phyloP scores from a whole-genome alignment of 495 filamentous ascomycete genomes.

The Neurospora tetraspora region DNA sequence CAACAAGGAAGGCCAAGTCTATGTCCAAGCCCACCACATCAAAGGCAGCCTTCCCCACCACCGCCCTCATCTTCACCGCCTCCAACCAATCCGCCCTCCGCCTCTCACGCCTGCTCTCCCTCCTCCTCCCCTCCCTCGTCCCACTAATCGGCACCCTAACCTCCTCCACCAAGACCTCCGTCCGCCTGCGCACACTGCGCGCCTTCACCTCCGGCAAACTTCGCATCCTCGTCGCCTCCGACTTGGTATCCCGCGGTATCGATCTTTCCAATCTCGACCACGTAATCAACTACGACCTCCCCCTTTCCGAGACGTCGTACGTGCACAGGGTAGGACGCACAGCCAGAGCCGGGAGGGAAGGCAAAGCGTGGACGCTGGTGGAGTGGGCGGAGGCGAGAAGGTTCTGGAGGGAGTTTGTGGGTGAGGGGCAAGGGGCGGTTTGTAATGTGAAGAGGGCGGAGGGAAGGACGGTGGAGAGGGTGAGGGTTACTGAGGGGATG shows the following conservation, averaged over 20 bases:
- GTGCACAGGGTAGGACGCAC: constrained; percentile 91
- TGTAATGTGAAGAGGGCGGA: constrained; percentile 14
- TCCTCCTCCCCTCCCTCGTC: constrained; percentile 50
- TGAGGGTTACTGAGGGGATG: constrained; percentile 16
- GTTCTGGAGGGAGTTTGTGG: constrained; percentile 75
- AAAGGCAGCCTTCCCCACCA: constrained; percentile 13
- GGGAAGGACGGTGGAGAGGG: constrained; percentile 16
- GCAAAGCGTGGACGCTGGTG: constrained; percentile 75
- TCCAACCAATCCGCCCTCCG: constrained; percentile 77
- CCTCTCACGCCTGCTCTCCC: constrained; percentile 63
- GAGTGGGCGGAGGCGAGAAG: constrained; percentile 68
- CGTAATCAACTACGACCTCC: constrained; percentile 92
- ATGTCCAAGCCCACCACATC: not conserved
- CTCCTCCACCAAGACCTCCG: constrained; percentile 55
- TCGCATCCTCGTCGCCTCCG: constrained; percentile 75
- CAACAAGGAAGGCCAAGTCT: not conserved
- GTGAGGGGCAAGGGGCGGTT: constrained; percentile 23
- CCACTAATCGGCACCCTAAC: constrained; percentile 59
- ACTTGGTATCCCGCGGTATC: constrained; percentile 87
- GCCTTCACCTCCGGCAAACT: constrained; percentile 54
- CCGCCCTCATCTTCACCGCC: constrained; percentile 76
- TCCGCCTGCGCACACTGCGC: constrained; percentile 48
- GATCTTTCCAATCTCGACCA: constrained; percentile 70
- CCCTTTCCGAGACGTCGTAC: constrained; percentile 67
- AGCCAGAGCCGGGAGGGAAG: constrained; percentile 67